A percentile compares a stretch with the other conserved stretches of the same genome.
Evolutionary conservation across 1,284 basidiomycete species (phyloP).

Genomic region (Rhodotorula sp.): DNA sequence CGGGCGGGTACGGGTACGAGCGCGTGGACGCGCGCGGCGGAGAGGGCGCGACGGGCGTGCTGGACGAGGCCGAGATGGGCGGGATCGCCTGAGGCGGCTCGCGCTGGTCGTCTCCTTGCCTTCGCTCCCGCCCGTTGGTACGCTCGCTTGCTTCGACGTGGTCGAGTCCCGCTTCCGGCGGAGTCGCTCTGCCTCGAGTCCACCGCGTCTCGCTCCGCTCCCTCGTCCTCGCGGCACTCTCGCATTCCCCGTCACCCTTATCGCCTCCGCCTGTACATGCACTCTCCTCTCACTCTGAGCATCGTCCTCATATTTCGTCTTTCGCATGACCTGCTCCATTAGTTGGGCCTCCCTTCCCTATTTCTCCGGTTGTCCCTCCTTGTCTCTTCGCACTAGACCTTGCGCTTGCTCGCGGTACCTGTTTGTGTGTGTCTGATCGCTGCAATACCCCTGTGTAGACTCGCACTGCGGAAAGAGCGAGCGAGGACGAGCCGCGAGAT

Average conservation of each 20-base stretch:
- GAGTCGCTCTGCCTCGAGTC: background rate
- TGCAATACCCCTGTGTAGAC: too few species aligned
- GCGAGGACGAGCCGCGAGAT: too few species aligned
- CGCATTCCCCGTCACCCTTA: background rate
- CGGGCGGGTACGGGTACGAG: slow-evolving; percentile 12
- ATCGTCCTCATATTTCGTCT: background rate
- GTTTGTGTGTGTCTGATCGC: too few species aligned
- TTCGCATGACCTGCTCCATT: background rate
- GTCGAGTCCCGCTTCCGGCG: background rate
- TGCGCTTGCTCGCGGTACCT: background rate
- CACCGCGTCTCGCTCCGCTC: background rate
- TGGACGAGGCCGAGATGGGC: slow-evolving; percentile 10
- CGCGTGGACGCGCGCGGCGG: slow-evolving; percentile 8
- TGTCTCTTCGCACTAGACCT: background rate
- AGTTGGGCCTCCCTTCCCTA: background rate
- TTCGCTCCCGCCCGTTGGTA: background rate
- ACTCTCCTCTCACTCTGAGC: too few species aligned
- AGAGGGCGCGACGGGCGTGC: slow-evolving; percentile 4
- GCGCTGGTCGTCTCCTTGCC: background rate
- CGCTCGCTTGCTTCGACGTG: too few species aligned
- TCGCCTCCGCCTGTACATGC: background rate
- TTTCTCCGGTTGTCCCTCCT: background rate
- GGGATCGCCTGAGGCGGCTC: background rate
- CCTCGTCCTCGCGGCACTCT: background rate
- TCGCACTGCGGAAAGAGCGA: too few species aligned